Conservation (phyloP, 345 rosid species). For the Trapa bicornis region DNA sequence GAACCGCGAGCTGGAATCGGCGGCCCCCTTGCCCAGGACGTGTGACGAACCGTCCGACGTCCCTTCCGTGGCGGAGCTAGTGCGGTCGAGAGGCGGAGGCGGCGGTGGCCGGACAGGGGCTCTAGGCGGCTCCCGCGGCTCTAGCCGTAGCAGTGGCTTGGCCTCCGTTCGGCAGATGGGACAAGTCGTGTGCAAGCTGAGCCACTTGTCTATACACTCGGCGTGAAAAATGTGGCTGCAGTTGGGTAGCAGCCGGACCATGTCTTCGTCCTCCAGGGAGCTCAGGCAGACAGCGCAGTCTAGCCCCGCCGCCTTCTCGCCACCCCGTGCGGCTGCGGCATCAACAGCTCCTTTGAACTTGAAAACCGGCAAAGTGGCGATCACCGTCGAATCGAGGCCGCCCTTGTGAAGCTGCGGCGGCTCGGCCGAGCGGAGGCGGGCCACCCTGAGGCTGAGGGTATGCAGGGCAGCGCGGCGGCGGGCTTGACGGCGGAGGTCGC, state of each 20-base stretch:
- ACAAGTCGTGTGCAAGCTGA: constrained; percentile 45
- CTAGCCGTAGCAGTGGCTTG: constrained; percentile 42
- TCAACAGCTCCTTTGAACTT: constrained; percentile 14
- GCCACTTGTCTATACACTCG: constrained; percentile 60
- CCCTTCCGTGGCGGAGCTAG: constrained; percentile 11
- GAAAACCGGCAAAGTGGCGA: constrained; percentile 38
- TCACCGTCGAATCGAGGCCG: constrained; percentile 4
- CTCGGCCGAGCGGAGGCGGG: background rate
- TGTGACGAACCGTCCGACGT: constrained; percentile 14
- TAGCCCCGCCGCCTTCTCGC: background rate
- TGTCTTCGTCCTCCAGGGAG: constrained; percentile 48
- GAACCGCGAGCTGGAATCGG: constrained; percentile 18
- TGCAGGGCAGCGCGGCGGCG: constrained; percentile 15
- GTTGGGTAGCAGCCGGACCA: constrained; percentile 49
- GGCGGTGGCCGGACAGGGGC: constrained; percentile 19
- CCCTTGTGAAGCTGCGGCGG: background rate
- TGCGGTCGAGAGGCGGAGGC: constrained; percentile 12
- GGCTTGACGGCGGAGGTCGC: constrained; percentile 22
- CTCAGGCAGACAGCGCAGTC: constrained; percentile 73
- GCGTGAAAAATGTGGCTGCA: constrained; percentile 69
- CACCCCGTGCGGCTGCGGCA: background rate
- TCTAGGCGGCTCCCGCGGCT: constrained; percentile 31
- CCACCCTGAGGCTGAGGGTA: constrained; percentile 7
- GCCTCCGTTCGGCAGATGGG: constrained; percentile 74
- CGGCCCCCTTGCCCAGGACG: constrained; percentile 14